Base-by-base conservation (phyloP, 192 early-diverging fungal species). In the Coemansia sp. region DNA sequence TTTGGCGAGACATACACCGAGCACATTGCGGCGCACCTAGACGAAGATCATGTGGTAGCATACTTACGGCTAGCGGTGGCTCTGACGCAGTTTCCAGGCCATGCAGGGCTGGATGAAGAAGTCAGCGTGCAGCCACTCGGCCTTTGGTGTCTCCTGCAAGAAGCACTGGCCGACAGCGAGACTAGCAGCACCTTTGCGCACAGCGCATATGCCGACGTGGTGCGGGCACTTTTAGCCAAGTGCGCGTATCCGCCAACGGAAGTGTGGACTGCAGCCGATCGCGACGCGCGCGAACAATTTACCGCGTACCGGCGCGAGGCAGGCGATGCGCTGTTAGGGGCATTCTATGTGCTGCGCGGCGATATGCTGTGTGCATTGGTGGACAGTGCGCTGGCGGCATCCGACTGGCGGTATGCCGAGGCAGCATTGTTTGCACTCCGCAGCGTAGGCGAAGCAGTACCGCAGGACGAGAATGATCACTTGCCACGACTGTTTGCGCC, bases 91-190 rank as follows among this genome's bases (percentile, higher is more conserved):
- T 89, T 83, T 54, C 83, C 86, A 4, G 89, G 89, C 3, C 80
- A 85, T 47, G 84, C 80, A 38, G 87, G 82, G 4, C 70, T 80
- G 23, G 84, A 87, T 51, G 85, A 91, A 61, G 83, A 82, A 23
- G 67, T 87, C 55, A 85, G 84, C 48, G 88, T 87, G 39, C 70
- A 85, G 39, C 78, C 88, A 5, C 81, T 90, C 14, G 82, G 84
- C 50, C 85, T 89, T 53, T 91, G 89, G 89, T 87, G 81, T 33
- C 57, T 83, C 42, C 60, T 89, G 10, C 87, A 91, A 59, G 89
- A 91, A 47, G 72, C 86, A 0, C 50, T 88, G 35, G 74, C 70
- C 21, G 88, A 90, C 43, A 58, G 61, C 31, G 65, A 63, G 48
- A 35, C 20, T 11, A 71, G 67, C 0, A 59, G 66, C 5, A 45